Base-by-base conservation (phyloP, 164 flowering plant genomes). In the Tinospora cordifolia region DNA sequence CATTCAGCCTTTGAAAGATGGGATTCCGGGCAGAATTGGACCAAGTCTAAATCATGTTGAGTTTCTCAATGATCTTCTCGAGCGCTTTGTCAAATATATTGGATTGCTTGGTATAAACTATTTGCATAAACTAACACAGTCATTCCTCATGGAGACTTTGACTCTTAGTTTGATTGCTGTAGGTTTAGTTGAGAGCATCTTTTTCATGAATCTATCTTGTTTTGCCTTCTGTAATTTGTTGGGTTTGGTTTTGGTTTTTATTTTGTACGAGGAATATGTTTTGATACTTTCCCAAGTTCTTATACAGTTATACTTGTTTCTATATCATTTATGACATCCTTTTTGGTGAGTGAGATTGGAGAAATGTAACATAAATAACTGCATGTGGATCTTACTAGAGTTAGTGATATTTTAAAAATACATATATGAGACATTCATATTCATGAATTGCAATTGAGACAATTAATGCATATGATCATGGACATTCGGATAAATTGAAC, bases 311-410 rank as follows among this genome's bases (percentile, higher is more conserved):
- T 6, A 51, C 59, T 17, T 51, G 59, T n/a, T 51, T 19, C n/a
- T 6, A 6, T 17, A 30, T 67, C 36, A 47, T 67, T 68, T 49
- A 9, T 63, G 39, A 21, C 19, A 4, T 8, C 26, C 49, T 21
- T 58, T 69, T 25, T 38, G 51, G 71, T 38, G 15, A 54, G 34
- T 59, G 27, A 59, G 47, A 57, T 21, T 36, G n/a, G 44, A 36
- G 22, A 40, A 8, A 24, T 19, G 38, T n/a, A 41, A 41, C 46
- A 1, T 4, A 4, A 41, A 41, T 41, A 3, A 41, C 46, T 41
- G 46, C 13, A 1, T 12, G 46, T 41, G 46, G 21, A 14, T 19
- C 21, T 51, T 51, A 17, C 59, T 51, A n/a, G n/a, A 51, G 25
- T 6, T 8, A 51, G 59, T 51, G 19, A 51, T 8, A 51, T 1